These are phyloP conservation scores for Pyropia haitanensis DNA, from an alignment of 23 red algal species.

Conservation along the genomic window DNA sequence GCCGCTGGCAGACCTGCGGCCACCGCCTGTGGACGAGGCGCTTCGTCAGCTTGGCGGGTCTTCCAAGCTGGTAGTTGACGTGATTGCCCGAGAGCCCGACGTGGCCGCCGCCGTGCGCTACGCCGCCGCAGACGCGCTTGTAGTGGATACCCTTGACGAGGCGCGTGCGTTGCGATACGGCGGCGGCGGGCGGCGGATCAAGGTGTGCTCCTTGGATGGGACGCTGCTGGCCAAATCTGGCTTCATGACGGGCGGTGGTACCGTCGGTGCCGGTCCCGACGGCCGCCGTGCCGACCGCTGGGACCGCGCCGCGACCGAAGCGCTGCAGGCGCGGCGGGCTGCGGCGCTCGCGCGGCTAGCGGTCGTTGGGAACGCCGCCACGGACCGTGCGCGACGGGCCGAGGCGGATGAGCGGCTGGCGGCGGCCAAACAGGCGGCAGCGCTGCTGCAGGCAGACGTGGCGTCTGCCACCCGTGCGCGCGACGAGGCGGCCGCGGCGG, in stretches of 20 bases:
- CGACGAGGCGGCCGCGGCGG: too few species aligned
- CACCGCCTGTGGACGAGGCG: constrained; percentile 65
- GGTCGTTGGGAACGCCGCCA: constrained; percentile 24
- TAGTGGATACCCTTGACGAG: constrained; percentile 94
- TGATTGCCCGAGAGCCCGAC: constrained; percentile 62
- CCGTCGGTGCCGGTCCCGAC: constrained; percentile 9
- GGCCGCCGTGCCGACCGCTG: constrained; percentile 39
- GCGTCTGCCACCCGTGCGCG: too few species aligned
- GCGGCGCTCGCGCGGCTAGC: constrained; percentile 39
- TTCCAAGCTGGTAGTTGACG: constrained; percentile 66
- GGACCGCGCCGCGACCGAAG: constrained; percentile 60
- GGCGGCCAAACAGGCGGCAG: constrained; percentile 9
- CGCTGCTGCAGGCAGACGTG: constrained; percentile 9
- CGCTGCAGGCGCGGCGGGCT: constrained; percentile 32
- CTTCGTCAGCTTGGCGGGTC: constrained; percentile 81
- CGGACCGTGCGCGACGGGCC: constrained; percentile 22
- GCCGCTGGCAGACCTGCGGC: constrained; percentile 68
- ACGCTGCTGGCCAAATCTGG: constrained; percentile 82
- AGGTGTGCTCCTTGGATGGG: constrained; percentile 85
- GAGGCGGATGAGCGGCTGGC: constrained; percentile 39
- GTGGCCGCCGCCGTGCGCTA: constrained; percentile 74
- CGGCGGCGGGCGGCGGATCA: constrained; percentile 38
- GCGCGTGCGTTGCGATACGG: constrained; percentile 57
- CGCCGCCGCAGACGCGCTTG: constrained; percentile 64
- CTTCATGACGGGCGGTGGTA: constrained; percentile 91